phyloP scores from a whole-genome alignment of 176 grass and related monocot species.

The Ananas comosus region DNA sequence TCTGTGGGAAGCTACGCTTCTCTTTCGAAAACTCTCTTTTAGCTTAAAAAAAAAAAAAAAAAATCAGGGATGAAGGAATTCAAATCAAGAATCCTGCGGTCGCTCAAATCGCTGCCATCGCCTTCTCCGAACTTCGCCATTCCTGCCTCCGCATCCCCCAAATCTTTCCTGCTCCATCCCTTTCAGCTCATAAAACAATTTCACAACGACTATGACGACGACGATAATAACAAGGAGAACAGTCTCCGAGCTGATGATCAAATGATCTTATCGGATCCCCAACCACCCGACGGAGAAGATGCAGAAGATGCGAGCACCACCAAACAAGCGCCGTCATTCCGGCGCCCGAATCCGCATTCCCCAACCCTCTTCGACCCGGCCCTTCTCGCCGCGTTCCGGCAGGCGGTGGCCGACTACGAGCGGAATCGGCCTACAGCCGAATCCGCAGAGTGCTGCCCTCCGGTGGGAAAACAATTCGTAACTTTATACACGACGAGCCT shows the following conservation, averaged over 20 bases:
- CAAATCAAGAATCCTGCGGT: conserved; percentile 33
- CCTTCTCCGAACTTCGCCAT: conserved; percentile 26
- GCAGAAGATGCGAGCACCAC: too few species aligned
- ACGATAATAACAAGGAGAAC: not conserved
- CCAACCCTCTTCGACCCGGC: conserved; percentile 77
- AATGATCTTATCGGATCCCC: not conserved
- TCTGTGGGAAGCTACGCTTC: not conserved
- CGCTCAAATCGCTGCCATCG: conserved; percentile 27
- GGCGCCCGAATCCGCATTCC: conserved; percentile 55
- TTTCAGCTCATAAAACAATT: conserved; percentile 26
- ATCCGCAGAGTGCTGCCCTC: conserved; percentile 43
- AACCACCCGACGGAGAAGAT: not conserved
- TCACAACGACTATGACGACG: not conserved
- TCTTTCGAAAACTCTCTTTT: not conserved
- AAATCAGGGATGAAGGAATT: conserved; percentile 12
- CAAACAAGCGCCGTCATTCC: conserved; percentile 19
- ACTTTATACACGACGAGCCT: conserved; percentile 71
- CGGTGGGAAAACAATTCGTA: conserved; percentile 27
- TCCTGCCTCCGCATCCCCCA: not conserved
- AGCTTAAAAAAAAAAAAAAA: too few species aligned
- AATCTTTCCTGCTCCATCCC: conserved; percentile 15
- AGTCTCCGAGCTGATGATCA: not conserved
- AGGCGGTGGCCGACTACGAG: conserved; percentile 52
- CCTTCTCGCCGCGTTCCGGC: conserved; percentile 70
- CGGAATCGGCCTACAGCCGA: conserved; percentile 7